These are phyloP conservation scores for Solanum pinnatisectum DNA, from an alignment of 257 asterid species.

Conservation along the genomic window DNA sequence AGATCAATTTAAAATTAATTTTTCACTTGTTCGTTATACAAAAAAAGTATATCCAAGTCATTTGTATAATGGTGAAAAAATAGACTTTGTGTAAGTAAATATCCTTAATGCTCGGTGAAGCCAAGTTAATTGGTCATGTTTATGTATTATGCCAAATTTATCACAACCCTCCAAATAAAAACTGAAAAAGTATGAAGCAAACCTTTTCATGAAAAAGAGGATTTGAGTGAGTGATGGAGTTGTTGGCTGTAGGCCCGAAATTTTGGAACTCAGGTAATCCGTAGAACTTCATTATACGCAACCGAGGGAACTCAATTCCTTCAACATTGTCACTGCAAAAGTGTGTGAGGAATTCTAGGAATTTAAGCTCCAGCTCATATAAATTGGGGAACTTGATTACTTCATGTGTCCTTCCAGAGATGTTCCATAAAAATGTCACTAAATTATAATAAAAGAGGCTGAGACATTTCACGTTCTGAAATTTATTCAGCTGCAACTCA, in stretches of 20 bases:
- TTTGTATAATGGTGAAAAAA: too few species aligned
- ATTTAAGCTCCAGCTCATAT: rapidly evolving
- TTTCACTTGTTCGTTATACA: too few species aligned
- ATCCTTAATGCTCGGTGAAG: too few species aligned
- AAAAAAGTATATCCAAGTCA: too few species aligned
- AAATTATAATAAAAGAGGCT: rapidly evolving
- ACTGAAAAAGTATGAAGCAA: background rate
- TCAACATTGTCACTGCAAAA: background rate
- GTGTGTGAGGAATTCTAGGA: background rate
- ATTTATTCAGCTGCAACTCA: background rate
- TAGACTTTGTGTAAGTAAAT: too few species aligned
- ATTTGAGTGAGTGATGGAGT: background rate
- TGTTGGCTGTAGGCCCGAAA: background rate
- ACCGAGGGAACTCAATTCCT: background rate
- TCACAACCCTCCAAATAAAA: too few species aligned
- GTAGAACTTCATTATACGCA: rapidly evolving
- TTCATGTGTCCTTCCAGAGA: background rate
- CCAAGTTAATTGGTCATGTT: too few species aligned
- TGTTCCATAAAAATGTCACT: background rate
- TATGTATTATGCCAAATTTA: too few species aligned
- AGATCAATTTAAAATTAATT: too few species aligned
- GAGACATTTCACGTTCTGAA: background rate
- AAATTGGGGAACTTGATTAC: background rate
- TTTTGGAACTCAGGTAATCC: background rate
- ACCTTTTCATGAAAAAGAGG: background rate